Evolutionary conservation across 2,329 filamentous ascomycete genomes (phyloP).

Genomic region (Ophiostoma australiae): DNA sequence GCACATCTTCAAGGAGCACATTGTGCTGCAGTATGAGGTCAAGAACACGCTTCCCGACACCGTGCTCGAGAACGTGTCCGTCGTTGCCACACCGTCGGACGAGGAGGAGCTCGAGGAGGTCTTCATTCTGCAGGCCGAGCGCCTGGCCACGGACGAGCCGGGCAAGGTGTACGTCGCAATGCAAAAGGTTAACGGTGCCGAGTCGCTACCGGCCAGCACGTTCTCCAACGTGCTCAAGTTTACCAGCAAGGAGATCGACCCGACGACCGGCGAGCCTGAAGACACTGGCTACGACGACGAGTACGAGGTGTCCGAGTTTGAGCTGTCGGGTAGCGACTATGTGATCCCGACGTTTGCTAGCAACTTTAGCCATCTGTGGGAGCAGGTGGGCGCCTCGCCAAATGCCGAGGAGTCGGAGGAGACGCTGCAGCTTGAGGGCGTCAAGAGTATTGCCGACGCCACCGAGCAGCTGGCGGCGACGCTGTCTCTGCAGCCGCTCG

Average conservation of each 20-base stretch:
- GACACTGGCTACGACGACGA: conserved; percentile 93
- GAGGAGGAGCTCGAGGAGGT: conserved; percentile 84
- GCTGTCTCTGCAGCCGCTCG: conserved; percentile 85
- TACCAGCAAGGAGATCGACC: conserved; percentile 96
- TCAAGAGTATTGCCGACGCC: conserved; percentile 91
- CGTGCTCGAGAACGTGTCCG: conserved; percentile 81
- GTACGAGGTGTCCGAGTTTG: conserved; percentile 92
- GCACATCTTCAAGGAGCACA: conserved; percentile 95
- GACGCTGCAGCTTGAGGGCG: conserved; percentile 78
- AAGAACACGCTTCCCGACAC: conserved; percentile 95
- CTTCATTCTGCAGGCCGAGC: conserved; percentile 85
- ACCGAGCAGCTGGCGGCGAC: conserved; percentile 84
- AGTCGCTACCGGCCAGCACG: conserved; percentile 68
- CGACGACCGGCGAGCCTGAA: conserved; percentile 86
- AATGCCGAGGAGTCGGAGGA: conserved; percentile 84
- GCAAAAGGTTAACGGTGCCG: conserved; percentile 72
- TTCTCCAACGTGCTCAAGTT: conserved; percentile 96
- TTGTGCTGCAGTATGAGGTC: conserved; percentile 93
- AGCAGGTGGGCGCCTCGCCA: conserved; percentile 79
- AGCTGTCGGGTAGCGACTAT: conserved; percentile 87
- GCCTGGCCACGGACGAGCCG: conserved; percentile 76
- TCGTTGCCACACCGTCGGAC: conserved; percentile 72
- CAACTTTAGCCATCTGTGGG: conserved; percentile 94
- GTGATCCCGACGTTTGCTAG: conserved; percentile 88
- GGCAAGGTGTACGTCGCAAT: conserved; percentile 95